These are phyloP conservation scores for Cucurbita moschata DNA, from an alignment of 306 rosid genomes.

Conservation along the genomic window DNA sequence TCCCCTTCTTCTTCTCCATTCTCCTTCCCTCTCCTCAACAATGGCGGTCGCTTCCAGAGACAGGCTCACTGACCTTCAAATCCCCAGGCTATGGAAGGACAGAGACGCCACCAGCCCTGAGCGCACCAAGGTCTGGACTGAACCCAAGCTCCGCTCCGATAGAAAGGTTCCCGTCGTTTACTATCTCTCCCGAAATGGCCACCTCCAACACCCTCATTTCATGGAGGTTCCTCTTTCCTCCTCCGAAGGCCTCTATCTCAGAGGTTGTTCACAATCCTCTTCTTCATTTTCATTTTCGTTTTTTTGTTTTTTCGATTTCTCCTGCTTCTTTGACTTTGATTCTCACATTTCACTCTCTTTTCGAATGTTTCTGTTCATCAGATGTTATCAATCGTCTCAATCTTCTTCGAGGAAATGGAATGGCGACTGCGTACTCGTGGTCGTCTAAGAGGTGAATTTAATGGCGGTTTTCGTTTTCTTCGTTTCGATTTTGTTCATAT, in stretches of 20 bases:
- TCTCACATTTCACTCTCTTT: too few relatives aligned
- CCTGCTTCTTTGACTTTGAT: background rate
- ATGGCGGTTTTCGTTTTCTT: background rate
- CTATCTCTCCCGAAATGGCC: slow-evolving; percentile 78
- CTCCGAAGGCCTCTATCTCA: slow-evolving; percentile 75
- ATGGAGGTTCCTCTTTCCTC: slow-evolving; percentile 90
- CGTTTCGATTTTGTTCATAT: background rate
- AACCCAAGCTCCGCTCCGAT: slow-evolving; percentile 35
- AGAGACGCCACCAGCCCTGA: slow-evolving; percentile 57
- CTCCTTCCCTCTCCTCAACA: background rate
- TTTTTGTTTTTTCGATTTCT: background rate
- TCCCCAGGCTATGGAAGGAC: slow-evolving; percentile 50
- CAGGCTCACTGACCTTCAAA: slow-evolving; percentile 33
- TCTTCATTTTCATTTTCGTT: background rate
- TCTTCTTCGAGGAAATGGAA: slow-evolving; percentile 65
- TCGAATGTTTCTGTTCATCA: slow-evolving; percentile 6
- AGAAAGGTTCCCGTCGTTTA: slow-evolving; percentile 68
- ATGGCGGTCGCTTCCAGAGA: slow-evolving; percentile 54
- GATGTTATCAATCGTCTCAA: slow-evolving; percentile 70
- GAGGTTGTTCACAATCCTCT: slow-evolving; percentile 24
- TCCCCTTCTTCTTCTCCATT: background rate
- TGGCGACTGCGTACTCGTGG: slow-evolving; percentile 82
- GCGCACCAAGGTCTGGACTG: slow-evolving; percentile 63
- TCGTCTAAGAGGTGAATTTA: slow-evolving; percentile 64
- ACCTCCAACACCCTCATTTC: slow-evolving; percentile 93